Evolutionary conservation across 2,329 filamentous ascomycete genomes (phyloP), one percentile per base, ranked within the genome.

Genomic region (Diaporthe helianthi): DNA sequence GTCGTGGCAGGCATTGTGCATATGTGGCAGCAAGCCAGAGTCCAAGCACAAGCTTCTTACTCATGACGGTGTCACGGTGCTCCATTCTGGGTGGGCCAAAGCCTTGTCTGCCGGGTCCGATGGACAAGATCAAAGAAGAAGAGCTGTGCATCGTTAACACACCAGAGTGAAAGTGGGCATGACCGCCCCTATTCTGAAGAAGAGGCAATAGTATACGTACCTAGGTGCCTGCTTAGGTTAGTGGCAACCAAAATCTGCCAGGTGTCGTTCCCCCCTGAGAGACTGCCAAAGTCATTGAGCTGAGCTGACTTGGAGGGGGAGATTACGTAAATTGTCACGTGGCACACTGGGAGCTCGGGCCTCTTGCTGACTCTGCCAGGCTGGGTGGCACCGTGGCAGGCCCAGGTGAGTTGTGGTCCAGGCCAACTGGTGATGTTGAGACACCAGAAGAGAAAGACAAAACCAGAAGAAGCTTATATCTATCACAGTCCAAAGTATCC

Each of bases 401-500:
- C 26, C 26, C 24, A 44, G 55, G 41, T 63, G 58, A 63, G 49
- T n/a, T n/a, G 44, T 49, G 58, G 58, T 31, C 58, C 22, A 36
- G 41, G 44, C 58, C 17, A 63, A 67, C 65, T 31, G 65, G 52
- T 46, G 41, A 67, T 67, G 65, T 67, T 67, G 65, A 67, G 65
- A 54, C 65, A 68, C 33, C 58, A 61, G 44, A 65, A 68, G 38
- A 61, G 24, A 53, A 7, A 63, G 44, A 44, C 58, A 63, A 63
- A 63, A 63, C 44, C 58, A 63, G 29, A 64, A 47, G 58, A 64
- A 66, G 68, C 68, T 69, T 55, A 68, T 72, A 72, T 72, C 66
- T 70, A 69, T 72, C 54, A 52, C 68, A 71, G 49, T 63, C 60
- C 65, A 69, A 58, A 72, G 71, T 72, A 72, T 72, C 65, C 65